Conservation (phyloP, 148 eudicot genomes). For the Silene conica region DNA sequence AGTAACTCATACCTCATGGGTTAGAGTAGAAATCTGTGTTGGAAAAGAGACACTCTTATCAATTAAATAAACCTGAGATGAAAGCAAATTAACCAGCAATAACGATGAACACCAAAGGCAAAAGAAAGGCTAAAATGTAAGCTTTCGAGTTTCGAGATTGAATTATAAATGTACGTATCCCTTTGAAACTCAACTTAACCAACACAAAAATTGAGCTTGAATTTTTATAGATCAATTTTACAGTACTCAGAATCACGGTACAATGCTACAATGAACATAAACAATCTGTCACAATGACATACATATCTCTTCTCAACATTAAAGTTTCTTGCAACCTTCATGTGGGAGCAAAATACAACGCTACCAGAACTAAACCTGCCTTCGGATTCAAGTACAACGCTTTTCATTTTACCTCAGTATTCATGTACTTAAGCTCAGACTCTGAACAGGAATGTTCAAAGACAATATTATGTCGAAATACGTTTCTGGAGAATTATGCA, state of each 20-base stretch:
- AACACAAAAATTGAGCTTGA: not conserved
- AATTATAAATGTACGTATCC: too few species aligned
- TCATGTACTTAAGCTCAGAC: slow-evolving; percentile 10
- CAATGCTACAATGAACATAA: slow-evolving; percentile 26
- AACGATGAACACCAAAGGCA: too few species aligned
- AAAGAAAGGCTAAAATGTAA: too few species aligned
- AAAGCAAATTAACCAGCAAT: too few species aligned
- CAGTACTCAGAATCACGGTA: slow-evolving; percentile 11
- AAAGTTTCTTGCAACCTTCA: not conserved
- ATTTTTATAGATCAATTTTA: slow-evolving; percentile 3
- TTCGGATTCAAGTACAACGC: slow-evolving; percentile 7
- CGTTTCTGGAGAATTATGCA: slow-evolving; percentile 27
- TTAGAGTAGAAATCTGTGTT: too few species aligned
- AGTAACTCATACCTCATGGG: too few species aligned
- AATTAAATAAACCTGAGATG: too few species aligned
- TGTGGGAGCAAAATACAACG: not conserved
- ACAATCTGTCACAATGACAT: not conserved
- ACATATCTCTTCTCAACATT: not conserved
- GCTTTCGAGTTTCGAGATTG: too few species aligned
- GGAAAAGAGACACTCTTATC: too few species aligned
- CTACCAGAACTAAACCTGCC: not conserved
- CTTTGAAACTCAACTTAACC: not conserved
- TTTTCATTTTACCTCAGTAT: slow-evolving; percentile 5
- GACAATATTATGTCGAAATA: slow-evolving; percentile 47
- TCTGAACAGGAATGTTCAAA: slow-evolving; percentile 43